These are phyloP conservation scores for Filosporella fistucella DNA, from an alignment of 495 filamentous ascomycete genomes.

Conservation along the genomic window DNA sequence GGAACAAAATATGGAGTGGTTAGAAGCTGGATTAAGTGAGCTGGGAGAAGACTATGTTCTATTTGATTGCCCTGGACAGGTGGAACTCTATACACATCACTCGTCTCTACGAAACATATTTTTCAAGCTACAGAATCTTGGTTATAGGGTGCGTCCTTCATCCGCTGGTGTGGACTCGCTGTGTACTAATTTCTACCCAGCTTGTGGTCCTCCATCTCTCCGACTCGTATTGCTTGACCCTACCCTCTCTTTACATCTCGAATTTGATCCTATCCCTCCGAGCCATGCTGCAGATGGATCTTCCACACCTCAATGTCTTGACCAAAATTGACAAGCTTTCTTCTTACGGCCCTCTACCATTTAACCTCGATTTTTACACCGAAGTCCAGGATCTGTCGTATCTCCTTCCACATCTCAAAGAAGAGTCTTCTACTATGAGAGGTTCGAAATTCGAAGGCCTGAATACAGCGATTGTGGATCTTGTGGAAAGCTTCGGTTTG, in stretches of 20 bases:
- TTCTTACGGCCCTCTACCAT: slow-evolving; percentile 74
- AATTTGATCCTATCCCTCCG: slow-evolving; percentile 87
- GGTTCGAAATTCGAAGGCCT: slow-evolving; percentile 73
- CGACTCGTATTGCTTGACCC: slow-evolving; percentile 85
- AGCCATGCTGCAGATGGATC: slow-evolving; percentile 95
- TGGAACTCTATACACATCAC: slow-evolving; percentile 95
- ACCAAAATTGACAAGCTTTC: slow-evolving; percentile 93
- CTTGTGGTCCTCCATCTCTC: slow-evolving; percentile 86
- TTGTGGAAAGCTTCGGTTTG: slow-evolving; percentile 84
- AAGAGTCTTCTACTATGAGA: slow-evolving; percentile 46
- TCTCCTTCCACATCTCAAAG: slow-evolving; percentile 72
- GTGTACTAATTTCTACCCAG: slow-evolving; percentile 40
- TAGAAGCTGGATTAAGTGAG: slow-evolving; percentile 71
- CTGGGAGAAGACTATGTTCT: slow-evolving; percentile 87
- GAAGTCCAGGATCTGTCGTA: slow-evolving; percentile 93
- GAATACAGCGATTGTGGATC: slow-evolving; percentile 79
- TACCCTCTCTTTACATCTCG: slow-evolving; percentile 92
- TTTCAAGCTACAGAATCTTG: slow-evolving; percentile 81
- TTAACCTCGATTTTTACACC: slow-evolving; percentile 94
- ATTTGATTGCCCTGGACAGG: slow-evolving; percentile 95
- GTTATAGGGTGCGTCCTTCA: slow-evolving; percentile 69
- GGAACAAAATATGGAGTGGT: slow-evolving; percentile 86
- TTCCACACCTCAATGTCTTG: slow-evolving; percentile 90
- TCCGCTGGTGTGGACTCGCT: neutral
- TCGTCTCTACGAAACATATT: slow-evolving; percentile 86